Conservation (phyloP, 2,329 filamentous ascomycete genomes). For the Beauveria sp. region DNA sequence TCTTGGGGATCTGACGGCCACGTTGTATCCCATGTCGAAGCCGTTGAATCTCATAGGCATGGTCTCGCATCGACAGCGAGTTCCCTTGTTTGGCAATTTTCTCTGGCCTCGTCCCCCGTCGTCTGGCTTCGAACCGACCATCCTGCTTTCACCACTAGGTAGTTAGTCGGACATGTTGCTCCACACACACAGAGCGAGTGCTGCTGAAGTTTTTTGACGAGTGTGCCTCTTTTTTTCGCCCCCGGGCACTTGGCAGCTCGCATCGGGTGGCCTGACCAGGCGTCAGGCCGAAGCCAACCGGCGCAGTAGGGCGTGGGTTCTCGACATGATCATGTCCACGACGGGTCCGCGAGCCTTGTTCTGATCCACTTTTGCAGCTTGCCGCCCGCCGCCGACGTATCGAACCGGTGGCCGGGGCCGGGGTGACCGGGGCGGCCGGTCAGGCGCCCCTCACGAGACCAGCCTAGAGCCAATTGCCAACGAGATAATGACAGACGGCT, state of each 20-base stretch:
- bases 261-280: neutral
- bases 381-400: slow-evolving; percentile 3
- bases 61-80: neutral
- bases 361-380: neutral
- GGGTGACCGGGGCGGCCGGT: neutral
- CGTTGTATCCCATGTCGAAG: neutral
- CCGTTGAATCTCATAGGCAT: neutral
- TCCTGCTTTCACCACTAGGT: neutral
- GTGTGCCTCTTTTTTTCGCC: neutral
- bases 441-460: slow-evolving; percentile 2
- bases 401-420: neutral
- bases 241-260: neutral
- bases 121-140: neutral
- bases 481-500: neutral
- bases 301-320: slow-evolving; percentile 5
- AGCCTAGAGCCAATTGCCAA: neutral
- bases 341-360: slow-evolving; percentile 1
- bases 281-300: slow-evolving; percentile 5
- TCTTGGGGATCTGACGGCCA: neutral
- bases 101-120: neutral
- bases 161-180: neutral
- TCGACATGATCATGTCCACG: slow-evolving; percentile 4
- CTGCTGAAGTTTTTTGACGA: neutral
- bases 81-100: neutral
- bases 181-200: neutral